Evolutionary conservation across 2,329 filamentous ascomycete genomes (phyloP), one percentile per base, ranked within the genome.

Genomic region (Neurospora sp.): DNA sequence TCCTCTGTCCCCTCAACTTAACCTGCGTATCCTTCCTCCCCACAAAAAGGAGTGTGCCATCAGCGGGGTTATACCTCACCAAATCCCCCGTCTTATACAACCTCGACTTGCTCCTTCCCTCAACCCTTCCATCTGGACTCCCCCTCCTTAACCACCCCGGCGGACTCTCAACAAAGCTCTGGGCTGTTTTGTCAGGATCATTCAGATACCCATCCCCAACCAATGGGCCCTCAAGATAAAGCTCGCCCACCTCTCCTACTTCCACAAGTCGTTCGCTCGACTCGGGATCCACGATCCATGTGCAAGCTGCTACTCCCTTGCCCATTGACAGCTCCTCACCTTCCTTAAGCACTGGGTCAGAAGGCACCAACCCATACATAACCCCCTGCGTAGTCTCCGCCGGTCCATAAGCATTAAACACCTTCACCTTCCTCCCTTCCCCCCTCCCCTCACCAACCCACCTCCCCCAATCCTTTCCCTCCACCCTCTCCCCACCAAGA

Each of bases 91-190:
- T 83, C 68, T 79, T 80, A 73, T 83, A 84, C 17, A 84, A 72
- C 0, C 79, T 77, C 1, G 76, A 76, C 11, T 68, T 6, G 28
- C 11, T 23, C 1, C 71, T 69, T 5, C 71, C 91, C 79, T 78
- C 91, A 42, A 8, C 62, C 33, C 4, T 28, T 9, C 92, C 69
- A 90, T 85, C 77, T 89, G 89, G n/a, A 85, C 11, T 9, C 3
- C 4, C 17, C 38, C 17, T 67, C 19, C 7, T 73, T 3, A 78
- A 73, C 83, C 82, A 85, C 0, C 70, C 70, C 0, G 79, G 78
- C 4, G 28, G 28, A 40, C 81, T 78, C 17, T 77, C 75, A 19
- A 86, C 79, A 68, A 87, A 87, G 0, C 79, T 77, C 15, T 80
- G 80, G 1, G 76, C 75, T 0, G 85, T 87, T 73, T 84, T 84